Conservation (phyloP, 352 stramenopile species). For the Phytophthora idaei region DNA sequence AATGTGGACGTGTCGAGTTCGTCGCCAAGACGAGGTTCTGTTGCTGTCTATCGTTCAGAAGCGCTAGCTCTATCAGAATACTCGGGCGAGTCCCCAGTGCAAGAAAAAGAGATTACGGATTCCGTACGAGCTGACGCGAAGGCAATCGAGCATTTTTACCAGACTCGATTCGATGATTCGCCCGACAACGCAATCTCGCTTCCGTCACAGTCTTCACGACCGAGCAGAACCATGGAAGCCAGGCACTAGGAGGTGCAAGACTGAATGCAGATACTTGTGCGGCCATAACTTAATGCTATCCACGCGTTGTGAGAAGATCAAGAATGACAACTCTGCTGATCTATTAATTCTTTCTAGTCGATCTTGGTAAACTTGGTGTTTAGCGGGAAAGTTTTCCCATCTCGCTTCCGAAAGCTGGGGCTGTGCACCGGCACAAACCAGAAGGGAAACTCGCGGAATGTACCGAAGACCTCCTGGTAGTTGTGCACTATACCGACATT, state of each 20-base stretch:
- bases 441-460: constrained; percentile 57
- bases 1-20: not conserved
- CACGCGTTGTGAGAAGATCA: not conserved
- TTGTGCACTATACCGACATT: constrained; percentile 77
- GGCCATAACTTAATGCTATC: constrained; percentile 13
- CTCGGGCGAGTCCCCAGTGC: not conserved
- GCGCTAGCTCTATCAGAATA: not conserved
- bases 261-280: not conserved
- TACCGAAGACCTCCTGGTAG: constrained; percentile 79
- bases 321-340: not conserved
- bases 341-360: constrained; percentile 43
- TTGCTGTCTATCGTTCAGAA: constrained; percentile 11
- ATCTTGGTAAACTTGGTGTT: constrained; percentile 59
- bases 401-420: constrained; percentile 50
- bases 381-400: constrained; percentile 56
- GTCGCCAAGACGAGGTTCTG: constrained; percentile 10
- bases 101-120: not conserved
- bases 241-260: not conserved
- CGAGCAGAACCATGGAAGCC: constrained; percentile 11
- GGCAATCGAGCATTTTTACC: constrained; percentile 57
- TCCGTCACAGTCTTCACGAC: constrained; percentile 10
- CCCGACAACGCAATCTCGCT: constrained; percentile 2
- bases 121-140: constrained; percentile 24
- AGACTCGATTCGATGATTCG: constrained; percentile 66
- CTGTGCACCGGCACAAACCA: constrained; percentile 78